These are phyloP conservation scores for Acorus gramineus DNA, from an alignment of 106 monocot species.

Conservation along the genomic window DNA sequence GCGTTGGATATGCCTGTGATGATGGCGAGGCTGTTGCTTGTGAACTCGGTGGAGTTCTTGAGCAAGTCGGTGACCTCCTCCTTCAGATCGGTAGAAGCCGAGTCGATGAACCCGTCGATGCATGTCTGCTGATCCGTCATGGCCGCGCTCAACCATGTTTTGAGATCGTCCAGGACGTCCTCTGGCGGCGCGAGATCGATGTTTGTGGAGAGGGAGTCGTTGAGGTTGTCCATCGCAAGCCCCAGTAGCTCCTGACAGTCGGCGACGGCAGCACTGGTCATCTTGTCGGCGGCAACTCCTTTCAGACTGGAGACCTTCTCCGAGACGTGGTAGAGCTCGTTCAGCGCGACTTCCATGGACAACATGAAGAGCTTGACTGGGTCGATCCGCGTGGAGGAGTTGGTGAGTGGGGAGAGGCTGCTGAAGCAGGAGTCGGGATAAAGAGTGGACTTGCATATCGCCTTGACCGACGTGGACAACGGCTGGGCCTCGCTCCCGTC, in stretches of 20 bases:
- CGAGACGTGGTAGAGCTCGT: slow-evolving; percentile 5
- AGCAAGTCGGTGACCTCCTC: not conserved
- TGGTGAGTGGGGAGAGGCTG: slow-evolving; percentile 3
- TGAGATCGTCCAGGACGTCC: slow-evolving; percentile 6
- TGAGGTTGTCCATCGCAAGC: slow-evolving; percentile 11
- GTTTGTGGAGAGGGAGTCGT: slow-evolving; percentile 1
- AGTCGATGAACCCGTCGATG: slow-evolving; percentile 5
- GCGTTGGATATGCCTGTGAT: slow-evolving; percentile 4
- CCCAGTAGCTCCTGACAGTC: slow-evolving; percentile 13
- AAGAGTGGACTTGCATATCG: slow-evolving; percentile 8
- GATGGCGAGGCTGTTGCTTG: slow-evolving; percentile 13
- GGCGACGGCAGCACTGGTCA: slow-evolving; percentile 1
- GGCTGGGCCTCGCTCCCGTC: not conserved
- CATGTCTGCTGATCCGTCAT: not conserved
- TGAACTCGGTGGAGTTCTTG: slow-evolving; percentile 12
- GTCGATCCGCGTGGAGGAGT: slow-evolving; percentile 3
- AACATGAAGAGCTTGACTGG: slow-evolving; percentile 10
- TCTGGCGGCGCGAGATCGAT: slow-evolving; percentile 4
- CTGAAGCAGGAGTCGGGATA: slow-evolving; percentile 8
- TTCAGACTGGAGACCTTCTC: not conserved
- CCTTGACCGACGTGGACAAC: slow-evolving; percentile 2
- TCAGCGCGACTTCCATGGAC: slow-evolving; percentile 13
- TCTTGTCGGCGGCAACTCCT: not conserved
- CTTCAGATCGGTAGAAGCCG: not conserved
- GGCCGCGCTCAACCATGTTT: slow-evolving; percentile 16